phyloP scores from a whole-genome alignment of 2,329 filamentous ascomycete species.

The Talaromyces sp. region DNA sequence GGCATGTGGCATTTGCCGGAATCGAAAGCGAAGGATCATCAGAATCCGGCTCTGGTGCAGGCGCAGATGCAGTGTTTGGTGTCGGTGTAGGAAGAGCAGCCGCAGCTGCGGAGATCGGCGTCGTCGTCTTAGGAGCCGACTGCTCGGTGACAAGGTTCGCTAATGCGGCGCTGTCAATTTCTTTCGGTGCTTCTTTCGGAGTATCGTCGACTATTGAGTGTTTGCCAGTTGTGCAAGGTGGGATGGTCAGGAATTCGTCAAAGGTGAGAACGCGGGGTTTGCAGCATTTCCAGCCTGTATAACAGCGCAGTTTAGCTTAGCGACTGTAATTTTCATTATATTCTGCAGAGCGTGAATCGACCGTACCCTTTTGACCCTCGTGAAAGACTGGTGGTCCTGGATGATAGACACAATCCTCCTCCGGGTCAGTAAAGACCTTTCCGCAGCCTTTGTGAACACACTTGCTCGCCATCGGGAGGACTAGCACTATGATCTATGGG shows the following conservation, averaged over 20 bases:
- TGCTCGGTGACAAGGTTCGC: slow-evolving; percentile 22
- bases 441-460: slow-evolving; percentile 96
- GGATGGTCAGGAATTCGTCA: slow-evolving; percentile 92
- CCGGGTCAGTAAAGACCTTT: slow-evolving; percentile 76
- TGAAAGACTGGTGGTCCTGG: slow-evolving; percentile 93
- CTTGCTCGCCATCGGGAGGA: slow-evolving; percentile 52
- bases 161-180: slow-evolving; percentile 30
- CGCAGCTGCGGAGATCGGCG: slow-evolving; percentile 27
- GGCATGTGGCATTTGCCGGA: slow-evolving; percentile 70
- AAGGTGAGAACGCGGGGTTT: slow-evolving; percentile 95
- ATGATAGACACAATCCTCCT: slow-evolving; percentile 87
- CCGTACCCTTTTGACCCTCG: slow-evolving; percentile 92
- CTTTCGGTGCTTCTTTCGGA: slow-evolving; percentile 45
- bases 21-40: slow-evolving; percentile 76
- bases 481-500: not conserved
- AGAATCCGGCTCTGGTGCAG: slow-evolving; percentile 71
- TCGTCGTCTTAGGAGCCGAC: slow-evolving; percentile 21
- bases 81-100: slow-evolving; percentile 26
- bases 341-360: not conserved
- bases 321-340: slow-evolving; percentile 22
- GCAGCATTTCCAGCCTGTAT: slow-evolving; percentile 94
- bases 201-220: slow-evolving; percentile 84
- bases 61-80: slow-evolving; percentile 27
- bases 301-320: not conserved
- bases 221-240: slow-evolving; percentile 87